phyloP scores from a whole-genome alignment of 2,329 filamentous ascomycete genomes.

The Diaporthe destruens region DNA sequence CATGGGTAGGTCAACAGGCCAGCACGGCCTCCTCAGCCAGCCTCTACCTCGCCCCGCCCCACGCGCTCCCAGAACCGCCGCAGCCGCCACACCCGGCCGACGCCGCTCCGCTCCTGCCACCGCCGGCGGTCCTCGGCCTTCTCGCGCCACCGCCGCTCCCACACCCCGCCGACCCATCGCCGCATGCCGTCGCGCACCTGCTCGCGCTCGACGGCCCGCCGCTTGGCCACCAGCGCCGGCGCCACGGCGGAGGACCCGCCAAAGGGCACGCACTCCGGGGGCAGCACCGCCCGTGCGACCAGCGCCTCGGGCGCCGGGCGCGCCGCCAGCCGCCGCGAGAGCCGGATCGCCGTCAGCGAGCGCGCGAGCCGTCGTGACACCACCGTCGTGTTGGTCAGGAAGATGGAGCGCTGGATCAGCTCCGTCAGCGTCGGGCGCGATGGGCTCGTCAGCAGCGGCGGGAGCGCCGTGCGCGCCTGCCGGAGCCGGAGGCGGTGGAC shows the following conservation, averaged over 20 bases:
- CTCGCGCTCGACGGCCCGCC: slow-evolving; percentile 74
- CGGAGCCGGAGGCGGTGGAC: slow-evolving; percentile 73
- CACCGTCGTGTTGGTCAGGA: slow-evolving; percentile 74
- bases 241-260: slow-evolving; percentile 59
- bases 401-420: slow-evolving; percentile 74
- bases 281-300: slow-evolving; percentile 74
- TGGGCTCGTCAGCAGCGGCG: slow-evolving; percentile 67
- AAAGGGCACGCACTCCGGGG: slow-evolving; percentile 69
- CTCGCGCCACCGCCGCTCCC: slow-evolving; percentile 65
- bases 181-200: slow-evolving; percentile 75
- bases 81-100: slow-evolving; percentile 71
- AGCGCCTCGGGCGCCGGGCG: slow-evolving; percentile 72
- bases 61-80: slow-evolving; percentile 76
- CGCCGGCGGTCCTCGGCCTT: slow-evolving; percentile 60
- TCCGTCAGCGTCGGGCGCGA: slow-evolving; percentile 71
- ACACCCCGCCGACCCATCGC: slow-evolving; percentile 73
- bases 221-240: slow-evolving; percentile 72
- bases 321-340: slow-evolving; percentile 71
- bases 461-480: slow-evolving; percentile 65
- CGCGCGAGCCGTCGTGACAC: slow-evolving; percentile 73
- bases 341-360: slow-evolving; percentile 73
- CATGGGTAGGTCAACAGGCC: background rate
- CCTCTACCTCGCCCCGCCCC: slow-evolving; percentile 55
- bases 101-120: slow-evolving; percentile 64
- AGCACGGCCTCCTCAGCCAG: background rate